Conservation (phyloP, 768 basidiomycete genomes). For the Artomyces pyxidatus region DNA sequence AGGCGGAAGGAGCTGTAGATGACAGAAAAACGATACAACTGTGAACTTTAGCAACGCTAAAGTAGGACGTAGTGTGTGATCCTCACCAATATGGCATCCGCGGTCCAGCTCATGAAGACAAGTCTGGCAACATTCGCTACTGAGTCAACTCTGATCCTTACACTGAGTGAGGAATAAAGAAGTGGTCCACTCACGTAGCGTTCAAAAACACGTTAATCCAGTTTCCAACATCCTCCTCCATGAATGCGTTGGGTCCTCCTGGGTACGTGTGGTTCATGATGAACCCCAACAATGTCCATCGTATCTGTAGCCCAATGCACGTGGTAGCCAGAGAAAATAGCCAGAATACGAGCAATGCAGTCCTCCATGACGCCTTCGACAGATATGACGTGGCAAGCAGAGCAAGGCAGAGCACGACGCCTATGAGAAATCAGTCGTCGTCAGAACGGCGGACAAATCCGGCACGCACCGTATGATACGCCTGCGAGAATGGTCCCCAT, state of each 20-base stretch:
- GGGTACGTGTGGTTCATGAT: slow-evolving; percentile 14
- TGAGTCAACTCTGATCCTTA: too few relatives aligned
- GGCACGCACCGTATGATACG: slow-evolving; percentile 19
- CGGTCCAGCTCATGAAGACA: slow-evolving; percentile 22
- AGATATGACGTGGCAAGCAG: slow-evolving; percentile 1
- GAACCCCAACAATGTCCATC: slow-evolving; percentile 18
- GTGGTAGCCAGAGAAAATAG: slow-evolving; percentile 8
- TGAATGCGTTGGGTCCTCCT: slow-evolving; percentile 19
- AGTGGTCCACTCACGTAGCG: slow-evolving; percentile 16
- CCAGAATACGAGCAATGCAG: slow-evolving; percentile 2
- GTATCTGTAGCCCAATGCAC: slow-evolving; percentile 8
- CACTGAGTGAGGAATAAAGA: background rate
- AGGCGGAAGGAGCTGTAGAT: background rate
- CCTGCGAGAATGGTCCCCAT: slow-evolving; percentile 19
- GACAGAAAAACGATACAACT: slow-evolving; percentile 2
- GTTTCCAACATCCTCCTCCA: slow-evolving; percentile 13
- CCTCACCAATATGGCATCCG: slow-evolving; percentile 24
- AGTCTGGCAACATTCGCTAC: slow-evolving; percentile 17
- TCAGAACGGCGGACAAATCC: background rate
- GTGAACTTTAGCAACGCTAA: too few relatives aligned
- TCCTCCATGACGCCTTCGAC: background rate
- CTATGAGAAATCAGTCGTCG: slow-evolving; percentile 5
- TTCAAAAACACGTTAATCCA: slow-evolving; percentile 17
- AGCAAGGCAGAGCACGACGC: slow-evolving; percentile 14
- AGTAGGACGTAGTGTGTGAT: too few relatives aligned